Evolutionary conservation across 768 basidiomycete genomes (phyloP).

Genomic region (Collybiopsis confluens): DNA sequence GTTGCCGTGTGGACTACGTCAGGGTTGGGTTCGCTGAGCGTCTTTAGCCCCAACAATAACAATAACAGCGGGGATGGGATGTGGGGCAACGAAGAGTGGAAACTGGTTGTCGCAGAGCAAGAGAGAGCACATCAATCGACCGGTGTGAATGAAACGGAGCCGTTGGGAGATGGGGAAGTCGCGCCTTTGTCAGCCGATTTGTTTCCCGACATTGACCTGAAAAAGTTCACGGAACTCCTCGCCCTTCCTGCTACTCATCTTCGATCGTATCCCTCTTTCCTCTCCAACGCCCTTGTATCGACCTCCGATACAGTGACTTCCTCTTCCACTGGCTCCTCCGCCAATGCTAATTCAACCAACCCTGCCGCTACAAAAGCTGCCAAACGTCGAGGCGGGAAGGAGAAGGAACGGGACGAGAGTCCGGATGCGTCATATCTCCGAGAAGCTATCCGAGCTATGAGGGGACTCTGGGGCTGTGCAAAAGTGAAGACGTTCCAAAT

Average conservation of each 20-base stretch:
- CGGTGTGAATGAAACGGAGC: constrained; percentile 77
- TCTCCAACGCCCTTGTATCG: constrained; percentile 67
- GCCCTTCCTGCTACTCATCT: constrained; percentile 77
- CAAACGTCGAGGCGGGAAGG: neutral
- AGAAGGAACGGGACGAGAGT: constrained; percentile 47
- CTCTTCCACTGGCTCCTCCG: too few species aligned
- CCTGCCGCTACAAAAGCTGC: neutral
- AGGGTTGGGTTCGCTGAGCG: neutral
- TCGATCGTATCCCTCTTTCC: constrained; percentile 76
- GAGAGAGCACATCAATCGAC: constrained; percentile 78
- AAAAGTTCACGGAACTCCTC: constrained; percentile 51
- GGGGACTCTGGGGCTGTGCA: constrained; percentile 73
- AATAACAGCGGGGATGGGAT: too few species aligned
- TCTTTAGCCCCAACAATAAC: neutral
- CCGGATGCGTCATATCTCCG: constrained; percentile 77
- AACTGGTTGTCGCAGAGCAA: neutral
- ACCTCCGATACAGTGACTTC: too few species aligned
- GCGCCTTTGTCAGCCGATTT: constrained; percentile 47
- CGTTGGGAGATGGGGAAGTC: constrained; percentile 78
- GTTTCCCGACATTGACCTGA: constrained; percentile 52
- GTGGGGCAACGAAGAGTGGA: constrained; percentile 3
- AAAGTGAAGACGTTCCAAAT: constrained; percentile 88
- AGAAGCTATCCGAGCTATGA: constrained; percentile 84
- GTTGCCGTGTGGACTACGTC: neutral
- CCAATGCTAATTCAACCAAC: too few species aligned